A percentile compares a stretch with the other conserved stretches of the same genome.
Conservation (phyloP, 257 asterid species). For the Thymus mandschuricus region DNA sequence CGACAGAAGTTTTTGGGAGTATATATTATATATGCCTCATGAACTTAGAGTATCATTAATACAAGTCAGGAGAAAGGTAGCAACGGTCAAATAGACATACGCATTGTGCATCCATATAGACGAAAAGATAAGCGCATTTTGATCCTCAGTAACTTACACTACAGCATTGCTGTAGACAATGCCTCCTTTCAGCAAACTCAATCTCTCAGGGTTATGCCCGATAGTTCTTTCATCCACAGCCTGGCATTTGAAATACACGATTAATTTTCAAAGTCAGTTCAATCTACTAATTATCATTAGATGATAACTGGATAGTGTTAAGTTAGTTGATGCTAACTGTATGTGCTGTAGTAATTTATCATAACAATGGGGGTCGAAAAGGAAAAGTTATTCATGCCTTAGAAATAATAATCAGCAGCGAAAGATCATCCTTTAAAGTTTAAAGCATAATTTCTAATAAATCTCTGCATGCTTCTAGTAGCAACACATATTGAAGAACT, state of each 20-base stretch:
- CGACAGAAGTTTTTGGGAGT: slow-evolving; percentile 11
- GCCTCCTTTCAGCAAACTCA: slow-evolving; percentile 91
- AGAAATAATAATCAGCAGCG: not conserved
- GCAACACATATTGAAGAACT: not conserved
- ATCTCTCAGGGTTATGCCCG: slow-evolving; percentile 94
- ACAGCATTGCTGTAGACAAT: slow-evolving; percentile 86
- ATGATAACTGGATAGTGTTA: slow-evolving; percentile 10
- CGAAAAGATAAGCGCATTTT: slow-evolving; percentile 19
- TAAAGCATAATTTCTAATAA: not conserved
- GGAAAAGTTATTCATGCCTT: slow-evolving; percentile 1
- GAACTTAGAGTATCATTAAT: slow-evolving; percentile 13
- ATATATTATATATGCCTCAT: slow-evolving; percentile 14
- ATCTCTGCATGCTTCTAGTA: slow-evolving; percentile 7
- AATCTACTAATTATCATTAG: not conserved
- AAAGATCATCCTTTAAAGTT: not conserved
- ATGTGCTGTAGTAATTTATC: slow-evolving; percentile 8
- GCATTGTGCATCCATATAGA: not conserved
- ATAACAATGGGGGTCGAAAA: not conserved
- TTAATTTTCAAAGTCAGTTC: not conserved
- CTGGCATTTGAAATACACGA: slow-evolving; percentile 49
- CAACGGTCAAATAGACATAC: not conserved
- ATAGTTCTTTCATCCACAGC: slow-evolving; percentile 87
- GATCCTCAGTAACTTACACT: slow-evolving; percentile 56
- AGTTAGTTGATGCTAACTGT: not conserved
- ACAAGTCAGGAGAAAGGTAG: slow-evolving; percentile 12